These are phyloP conservation scores for Talaromyces sp. DNA, from an alignment of 2,329 filamentous ascomycete genomes.

Conservation along the genomic window DNA sequence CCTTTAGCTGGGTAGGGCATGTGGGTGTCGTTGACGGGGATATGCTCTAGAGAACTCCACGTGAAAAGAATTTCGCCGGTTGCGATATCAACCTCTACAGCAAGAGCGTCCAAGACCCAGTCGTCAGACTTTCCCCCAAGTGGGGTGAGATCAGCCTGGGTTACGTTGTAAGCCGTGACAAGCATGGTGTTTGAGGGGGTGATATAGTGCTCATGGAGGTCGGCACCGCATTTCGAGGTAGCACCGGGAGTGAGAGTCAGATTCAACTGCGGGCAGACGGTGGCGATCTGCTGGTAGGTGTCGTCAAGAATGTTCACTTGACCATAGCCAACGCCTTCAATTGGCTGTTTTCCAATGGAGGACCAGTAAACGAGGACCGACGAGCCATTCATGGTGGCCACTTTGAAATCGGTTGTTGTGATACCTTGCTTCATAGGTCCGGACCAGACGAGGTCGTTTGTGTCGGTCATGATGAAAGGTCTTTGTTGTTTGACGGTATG, in stretches of 20 bases:
- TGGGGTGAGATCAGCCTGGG: conserved; percentile 33
- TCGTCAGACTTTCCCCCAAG: conserved; percentile 32
- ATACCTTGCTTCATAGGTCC: neutral
- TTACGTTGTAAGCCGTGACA: conserved; percentile 39
- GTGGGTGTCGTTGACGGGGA: conserved; percentile 17
- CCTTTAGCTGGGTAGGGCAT: conserved; percentile 22
- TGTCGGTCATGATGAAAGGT: neutral
- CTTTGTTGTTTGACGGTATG: neutral
- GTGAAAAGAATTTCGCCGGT: conserved; percentile 38
- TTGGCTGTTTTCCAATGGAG: neutral
- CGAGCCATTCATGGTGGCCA: neutral
- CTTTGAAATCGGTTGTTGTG: neutral
- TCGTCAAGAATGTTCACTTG: neutral
- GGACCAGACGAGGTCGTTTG: conserved; percentile 2
- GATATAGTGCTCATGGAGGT: conserved; percentile 44
- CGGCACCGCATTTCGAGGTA: conserved; percentile 16
- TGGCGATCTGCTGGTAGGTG: conserved; percentile 1
- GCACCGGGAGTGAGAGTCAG: neutral
- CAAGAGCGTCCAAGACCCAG: conserved; percentile 38
- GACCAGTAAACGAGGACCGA: neutral
- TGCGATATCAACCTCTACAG: conserved; percentile 45
- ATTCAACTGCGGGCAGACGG: neutral
- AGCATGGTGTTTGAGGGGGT: conserved; percentile 40
- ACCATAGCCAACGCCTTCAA: neutral
- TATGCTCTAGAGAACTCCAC: conserved; percentile 45